phyloP scores from a whole-genome alignment of 176 grass and related monocot species.

The Avena sativa region DNA sequence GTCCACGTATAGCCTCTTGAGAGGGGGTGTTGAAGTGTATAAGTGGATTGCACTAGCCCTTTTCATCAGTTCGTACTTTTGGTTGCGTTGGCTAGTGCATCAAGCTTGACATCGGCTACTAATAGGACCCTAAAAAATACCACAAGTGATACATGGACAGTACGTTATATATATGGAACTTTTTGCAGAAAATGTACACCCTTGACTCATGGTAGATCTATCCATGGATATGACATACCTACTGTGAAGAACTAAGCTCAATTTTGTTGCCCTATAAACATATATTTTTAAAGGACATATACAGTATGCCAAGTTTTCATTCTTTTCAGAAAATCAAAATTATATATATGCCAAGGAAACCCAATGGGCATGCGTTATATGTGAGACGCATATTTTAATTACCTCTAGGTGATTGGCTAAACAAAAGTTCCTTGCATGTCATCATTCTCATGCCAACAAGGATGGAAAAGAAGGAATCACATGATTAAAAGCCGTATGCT shows the following conservation, averaged over 20 bases:
- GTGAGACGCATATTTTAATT: background rate
- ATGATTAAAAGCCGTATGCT: conserved; percentile 56
- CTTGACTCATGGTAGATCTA: too few relatives aligned
- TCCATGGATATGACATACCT: too few relatives aligned
- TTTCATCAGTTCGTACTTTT: too few relatives aligned
- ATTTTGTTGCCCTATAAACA: background rate
- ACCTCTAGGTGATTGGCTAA: conserved; percentile 28
- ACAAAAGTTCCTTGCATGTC: conserved; percentile 36
- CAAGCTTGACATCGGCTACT: too few relatives aligned
- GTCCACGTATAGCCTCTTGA: too few relatives aligned
- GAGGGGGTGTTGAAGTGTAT: too few relatives aligned
- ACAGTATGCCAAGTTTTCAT: background rate
- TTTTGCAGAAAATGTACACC: too few relatives aligned
- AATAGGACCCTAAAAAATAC: too few relatives aligned
- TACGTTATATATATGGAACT: too few relatives aligned
- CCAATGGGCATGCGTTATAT: background rate
- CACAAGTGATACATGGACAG: too few relatives aligned
- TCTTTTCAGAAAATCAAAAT: background rate
- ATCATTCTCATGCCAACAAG: conserved; percentile 28
- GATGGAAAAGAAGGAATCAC: conserved; percentile 49
- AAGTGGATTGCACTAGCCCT: too few relatives aligned
- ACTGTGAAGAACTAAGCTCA: background rate
- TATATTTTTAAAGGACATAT: background rate
- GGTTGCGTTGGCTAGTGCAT: too few relatives aligned
- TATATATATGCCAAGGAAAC: background rate